These are phyloP conservation scores for Favolaschia claudopus DNA, from an alignment of 768 basidiomycete species.

Conservation along the genomic window DNA sequence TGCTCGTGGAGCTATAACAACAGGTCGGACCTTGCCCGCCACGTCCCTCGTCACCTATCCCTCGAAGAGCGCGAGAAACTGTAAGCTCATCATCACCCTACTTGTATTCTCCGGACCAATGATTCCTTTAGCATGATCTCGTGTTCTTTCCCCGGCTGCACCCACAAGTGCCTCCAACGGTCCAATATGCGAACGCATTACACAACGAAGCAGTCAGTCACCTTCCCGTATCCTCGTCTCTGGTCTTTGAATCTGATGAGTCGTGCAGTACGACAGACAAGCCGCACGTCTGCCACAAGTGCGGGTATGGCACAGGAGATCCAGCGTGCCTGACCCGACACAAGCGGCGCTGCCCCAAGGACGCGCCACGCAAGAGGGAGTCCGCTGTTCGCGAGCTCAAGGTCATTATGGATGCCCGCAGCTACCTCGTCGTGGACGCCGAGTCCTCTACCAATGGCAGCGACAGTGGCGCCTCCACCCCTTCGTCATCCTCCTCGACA, in stretches of 20 bases:
- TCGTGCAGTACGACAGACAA: background rate
- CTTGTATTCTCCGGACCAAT: background rate
- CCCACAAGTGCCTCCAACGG: constrained; percentile 6
- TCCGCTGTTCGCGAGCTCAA: no score
- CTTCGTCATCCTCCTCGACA: background rate
- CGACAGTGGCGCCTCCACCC: no score
- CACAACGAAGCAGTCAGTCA: background rate
- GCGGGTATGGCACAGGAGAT: background rate
- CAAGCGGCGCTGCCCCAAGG: background rate
- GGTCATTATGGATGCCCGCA: background rate
- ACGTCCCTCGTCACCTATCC: background rate
- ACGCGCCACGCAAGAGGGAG: background rate
- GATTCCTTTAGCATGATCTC: background rate
- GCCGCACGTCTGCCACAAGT: constrained; percentile 6
- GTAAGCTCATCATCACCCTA: background rate
- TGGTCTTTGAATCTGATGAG: no score
- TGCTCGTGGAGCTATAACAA: constrained; percentile 15
- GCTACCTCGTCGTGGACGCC: background rate
- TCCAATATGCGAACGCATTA: constrained; percentile 14
- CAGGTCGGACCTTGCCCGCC: background rate
- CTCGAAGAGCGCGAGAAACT: background rate
- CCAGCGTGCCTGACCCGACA: constrained; percentile 11
- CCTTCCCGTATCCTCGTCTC: background rate
- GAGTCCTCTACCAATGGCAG: background rate
- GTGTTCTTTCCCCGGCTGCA: constrained; percentile 1